phyloP scores from a whole-genome alignment of 1,139 yeast species.

The Taiozyma onychis region DNA sequence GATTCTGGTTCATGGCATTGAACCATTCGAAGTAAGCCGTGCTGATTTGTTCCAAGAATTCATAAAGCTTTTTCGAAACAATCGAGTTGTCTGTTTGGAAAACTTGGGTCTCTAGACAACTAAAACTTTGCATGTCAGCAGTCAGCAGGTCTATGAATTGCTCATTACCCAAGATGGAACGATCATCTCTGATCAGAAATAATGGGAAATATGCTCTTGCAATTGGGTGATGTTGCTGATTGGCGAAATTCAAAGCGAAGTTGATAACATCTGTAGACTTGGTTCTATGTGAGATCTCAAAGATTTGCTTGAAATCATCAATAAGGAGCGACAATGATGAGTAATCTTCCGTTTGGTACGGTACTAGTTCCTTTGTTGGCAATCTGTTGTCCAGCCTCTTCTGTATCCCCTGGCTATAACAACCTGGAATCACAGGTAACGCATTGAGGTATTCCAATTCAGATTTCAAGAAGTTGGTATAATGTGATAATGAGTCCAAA shows the following conservation, averaged over 20 bases:
- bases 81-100: conserved; percentile 17
- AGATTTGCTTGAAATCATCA: conserved; percentile 30
- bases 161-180: conserved; percentile 39
- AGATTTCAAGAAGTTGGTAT: conserved; percentile 5
- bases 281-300: conserved; percentile 33
- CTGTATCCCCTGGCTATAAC: conserved; percentile 47
- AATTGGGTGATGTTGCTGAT: conserved; percentile 39
- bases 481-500: conserved; percentile 8
- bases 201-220: conserved; percentile 59
- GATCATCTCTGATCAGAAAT: conserved; percentile 55
- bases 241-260: conserved; percentile 28
- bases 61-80: conserved; percentile 14
- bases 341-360: conserved; percentile 26
- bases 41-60: conserved; percentile 15
- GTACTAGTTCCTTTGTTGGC: conserved; percentile 43
- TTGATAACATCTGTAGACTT: conserved; percentile 25
- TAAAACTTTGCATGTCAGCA: conserved; percentile 27
- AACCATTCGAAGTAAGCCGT: conserved; percentile 49
- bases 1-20: conserved; percentile 60
- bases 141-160: conserved; percentile 25
- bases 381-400: conserved; percentile 50
- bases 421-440: conserved; percentile 33
- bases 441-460: conserved; percentile 18
- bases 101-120: conserved; percentile 27
- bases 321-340: conserved; percentile 23